phyloP scores from a whole-genome alignment of 768 basidiomycete genomes.

The Trametes villosa region DNA sequence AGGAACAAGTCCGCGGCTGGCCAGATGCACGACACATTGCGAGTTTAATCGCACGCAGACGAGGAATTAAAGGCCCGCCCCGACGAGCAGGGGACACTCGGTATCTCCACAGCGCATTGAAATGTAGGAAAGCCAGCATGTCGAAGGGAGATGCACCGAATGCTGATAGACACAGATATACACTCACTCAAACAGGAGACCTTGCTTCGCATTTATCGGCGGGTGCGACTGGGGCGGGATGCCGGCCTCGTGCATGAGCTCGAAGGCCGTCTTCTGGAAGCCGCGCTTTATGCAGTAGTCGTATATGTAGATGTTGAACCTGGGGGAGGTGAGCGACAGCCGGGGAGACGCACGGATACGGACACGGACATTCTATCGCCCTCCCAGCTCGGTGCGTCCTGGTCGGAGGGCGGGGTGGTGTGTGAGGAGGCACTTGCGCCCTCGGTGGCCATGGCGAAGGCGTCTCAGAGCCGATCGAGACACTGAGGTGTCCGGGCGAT shows the following conservation, averaged over 20 bases:
- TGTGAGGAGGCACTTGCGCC: slow-evolving; percentile 3
- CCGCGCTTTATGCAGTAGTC: slow-evolving; percentile 86
- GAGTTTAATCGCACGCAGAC: too few species aligned
- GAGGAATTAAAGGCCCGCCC: too few species aligned
- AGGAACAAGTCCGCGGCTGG: too few species aligned
- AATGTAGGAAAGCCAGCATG: too few species aligned
- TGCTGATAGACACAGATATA: too few species aligned
- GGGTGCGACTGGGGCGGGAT: slow-evolving; percentile 64
- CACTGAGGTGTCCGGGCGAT: slow-evolving; percentile 18
- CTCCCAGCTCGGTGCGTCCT: slow-evolving; percentile 63
- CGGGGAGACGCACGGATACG: slow-evolving; percentile 33
- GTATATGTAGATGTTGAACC: slow-evolving; percentile 90
- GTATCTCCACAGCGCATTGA: too few species aligned
- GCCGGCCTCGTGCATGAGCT: slow-evolving; percentile 70
- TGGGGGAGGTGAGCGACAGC: slow-evolving; percentile 34
- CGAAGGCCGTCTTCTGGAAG: slow-evolving; percentile 70
- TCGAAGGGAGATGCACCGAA: too few species aligned
- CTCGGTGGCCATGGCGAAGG: slow-evolving; percentile 27
- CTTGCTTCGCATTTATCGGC: slow-evolving; percentile 83
- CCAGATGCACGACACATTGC: too few species aligned
- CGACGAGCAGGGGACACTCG: too few species aligned
- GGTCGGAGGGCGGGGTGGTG: slow-evolving; percentile 4
- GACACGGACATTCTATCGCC: slow-evolving; percentile 74
- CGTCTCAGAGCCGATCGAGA: slow-evolving; percentile 16
- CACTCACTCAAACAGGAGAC: slow-evolving; percentile 80